These are phyloP conservation scores for Fusarium longipes DNA, from an alignment of 2,329 filamentous ascomycete species.

Conservation along the genomic window DNA sequence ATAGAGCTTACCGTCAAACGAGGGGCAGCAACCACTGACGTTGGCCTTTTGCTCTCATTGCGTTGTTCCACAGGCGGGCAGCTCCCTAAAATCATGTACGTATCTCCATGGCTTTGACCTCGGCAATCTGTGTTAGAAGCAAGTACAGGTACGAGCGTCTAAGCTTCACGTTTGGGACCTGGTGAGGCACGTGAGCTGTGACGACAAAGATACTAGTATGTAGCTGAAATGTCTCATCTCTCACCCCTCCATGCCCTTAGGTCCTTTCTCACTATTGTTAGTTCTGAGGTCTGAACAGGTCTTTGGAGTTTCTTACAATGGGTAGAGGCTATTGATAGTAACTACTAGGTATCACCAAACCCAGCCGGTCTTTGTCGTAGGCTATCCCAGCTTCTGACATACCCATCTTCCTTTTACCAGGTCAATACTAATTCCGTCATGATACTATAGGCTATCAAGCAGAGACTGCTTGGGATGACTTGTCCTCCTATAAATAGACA, in stretches of 20 bases:
- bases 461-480: conserved; percentile 16
- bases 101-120: conserved; percentile 17
- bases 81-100: conserved; percentile 8
- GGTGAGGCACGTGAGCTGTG: conserved; percentile 37
- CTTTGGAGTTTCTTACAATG: conserved; percentile 7
- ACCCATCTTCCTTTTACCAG: no score
- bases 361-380: not conserved
- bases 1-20: conserved; percentile 27
- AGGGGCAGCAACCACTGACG: conserved; percentile 42
- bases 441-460: not conserved
- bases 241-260: conserved; percentile 29
- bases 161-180: not conserved
- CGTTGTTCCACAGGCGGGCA: not conserved
- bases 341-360: not conserved
- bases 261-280: no score
- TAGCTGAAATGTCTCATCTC: conserved; percentile 31
- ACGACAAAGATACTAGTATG: conserved; percentile 8
- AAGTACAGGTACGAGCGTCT: conserved; percentile 31
- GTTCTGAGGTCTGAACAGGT: conserved; percentile 1
- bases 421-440: not conserved
- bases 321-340: conserved; percentile 1
- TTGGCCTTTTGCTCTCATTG: conserved; percentile 20
- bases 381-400: not conserved
- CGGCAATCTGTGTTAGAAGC: conserved; percentile 12
- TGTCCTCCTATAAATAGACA: conserved; percentile 16